phyloP scores from a whole-genome alignment of 805 yeast genomes.

The Candida patagonica region DNA sequence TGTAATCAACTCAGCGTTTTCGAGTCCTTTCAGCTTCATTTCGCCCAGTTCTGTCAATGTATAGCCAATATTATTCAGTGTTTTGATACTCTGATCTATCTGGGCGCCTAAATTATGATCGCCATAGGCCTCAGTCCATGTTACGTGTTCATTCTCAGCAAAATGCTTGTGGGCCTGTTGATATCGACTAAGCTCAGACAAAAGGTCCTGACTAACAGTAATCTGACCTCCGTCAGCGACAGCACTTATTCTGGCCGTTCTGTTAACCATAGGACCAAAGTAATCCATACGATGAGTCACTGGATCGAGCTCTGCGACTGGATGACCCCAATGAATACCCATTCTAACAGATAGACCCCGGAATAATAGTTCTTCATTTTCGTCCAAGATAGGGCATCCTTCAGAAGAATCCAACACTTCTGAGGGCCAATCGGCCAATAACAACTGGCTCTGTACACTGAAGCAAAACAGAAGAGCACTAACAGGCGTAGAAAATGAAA shows the following conservation, averaged over 20 bases:
- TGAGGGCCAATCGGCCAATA: conserved; percentile 91
- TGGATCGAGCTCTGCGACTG: conserved; percentile 91
- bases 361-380: conserved; percentile 49
- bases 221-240: conserved; percentile 99
- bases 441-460: conserved; percentile 74
- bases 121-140: conserved; percentile 33
- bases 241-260: conserved; percentile 87
- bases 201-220: conserved; percentile 73
- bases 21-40: conserved; percentile 84
- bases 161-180: conserved; percentile 27
- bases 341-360: conserved; percentile 91
- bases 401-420: conserved; percentile 80
- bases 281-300: conserved; percentile 97
- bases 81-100: conserved; percentile 54
- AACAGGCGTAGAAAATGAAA: conserved; percentile 87
- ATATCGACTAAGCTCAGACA: conserved; percentile 52
- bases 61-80: conserved; percentile 64
- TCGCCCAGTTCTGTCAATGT: conserved; percentile 66
- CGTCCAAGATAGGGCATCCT: conserved; percentile 70
- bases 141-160: conserved; percentile 17
- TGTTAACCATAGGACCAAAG: conserved; percentile 96
- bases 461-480: conserved; percentile 92
- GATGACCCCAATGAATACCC: conserved; percentile 98
- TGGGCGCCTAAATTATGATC: conserved; percentile 42
- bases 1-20: conserved; percentile 82